These are phyloP conservation scores for Colletotrichum abscissum DNA, from an alignment of 2,329 filamentous ascomycete genomes.

Conservation along the genomic window DNA sequence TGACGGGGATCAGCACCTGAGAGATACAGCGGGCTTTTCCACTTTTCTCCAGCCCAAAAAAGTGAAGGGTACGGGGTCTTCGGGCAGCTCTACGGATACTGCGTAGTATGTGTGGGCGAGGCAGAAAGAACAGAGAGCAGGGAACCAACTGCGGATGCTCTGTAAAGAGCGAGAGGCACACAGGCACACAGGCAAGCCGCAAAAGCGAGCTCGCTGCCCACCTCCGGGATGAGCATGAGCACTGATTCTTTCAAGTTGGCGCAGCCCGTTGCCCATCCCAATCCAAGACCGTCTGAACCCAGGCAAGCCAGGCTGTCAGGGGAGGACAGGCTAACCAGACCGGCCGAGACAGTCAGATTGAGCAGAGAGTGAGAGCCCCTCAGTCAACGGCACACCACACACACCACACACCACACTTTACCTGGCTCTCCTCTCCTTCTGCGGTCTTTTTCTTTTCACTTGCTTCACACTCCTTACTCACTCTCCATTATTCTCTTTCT, in stretches of 20 bases:
- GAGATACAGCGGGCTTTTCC: conserved; percentile 9
- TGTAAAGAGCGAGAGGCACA: too few species aligned
- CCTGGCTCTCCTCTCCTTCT: conserved; percentile 2
- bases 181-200: too few species aligned
- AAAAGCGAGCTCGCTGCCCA: neutral
- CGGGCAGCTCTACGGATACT: neutral
- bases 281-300: conserved; percentile 34
- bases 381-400: conserved; percentile 2
- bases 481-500: neutral
- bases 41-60: conserved; percentile 5
- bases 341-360: conserved; percentile 31
- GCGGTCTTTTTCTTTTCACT: neutral
- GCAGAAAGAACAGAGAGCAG: neutral
- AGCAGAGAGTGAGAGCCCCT: conserved; percentile 26
- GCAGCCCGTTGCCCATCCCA: conserved; percentile 20
- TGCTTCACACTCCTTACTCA: neutral
- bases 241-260: conserved; percentile 25
- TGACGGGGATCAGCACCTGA: conserved; percentile 1
- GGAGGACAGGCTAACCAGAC: conserved; percentile 24
- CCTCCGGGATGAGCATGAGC: conserved; percentile 15
- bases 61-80: conserved; percentile 8
- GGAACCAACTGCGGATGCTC: neutral
- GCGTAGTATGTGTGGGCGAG: neutral
- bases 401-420: neutral
- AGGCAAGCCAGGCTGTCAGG: conserved; percentile 29